Evolutionary conservation across 2,329 filamentous ascomycete species (phyloP), one percentile per base, ranked within the genome.

Genomic region (Epichloe sibirici): DNA sequence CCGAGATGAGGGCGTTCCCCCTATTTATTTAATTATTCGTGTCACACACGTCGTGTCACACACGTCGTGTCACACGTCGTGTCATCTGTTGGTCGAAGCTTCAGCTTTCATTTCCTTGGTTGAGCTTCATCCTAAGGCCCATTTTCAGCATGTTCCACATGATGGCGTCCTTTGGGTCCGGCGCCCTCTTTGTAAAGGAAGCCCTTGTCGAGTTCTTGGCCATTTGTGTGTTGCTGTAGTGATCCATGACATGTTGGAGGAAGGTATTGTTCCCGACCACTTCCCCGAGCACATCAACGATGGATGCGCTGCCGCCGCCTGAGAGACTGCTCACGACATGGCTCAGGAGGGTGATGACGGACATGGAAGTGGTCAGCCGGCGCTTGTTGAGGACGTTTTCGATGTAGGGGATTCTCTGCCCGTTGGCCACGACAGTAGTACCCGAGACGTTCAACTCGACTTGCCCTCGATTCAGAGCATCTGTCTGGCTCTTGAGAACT

Each of bases 321-420:
- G 67, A 13, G 38, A 73, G 56, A 43, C 70, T 69, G 47, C 62
- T 58, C 13, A 71, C 48, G 9, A 73, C 58, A 49, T 73, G 67
- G 28, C 63, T 60, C 9, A 71, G 17, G 4, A 75, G 53, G 3
- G 64, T 67, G 28, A 72, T 61, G 35, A 74, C 66, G 0, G 72
- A 66, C 1, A 71, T 58, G 0, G 59, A 59, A 7, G 69, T 62
- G 0, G 61, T 56, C 5, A 76, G 61, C 1, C 58, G 63, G 42
- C 71, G 68, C 0, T 61, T 63, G 53, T 70, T 70, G 40, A 77
- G 59, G 7, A 76, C 66, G 1, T 65, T 59, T 52, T 76, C 72
- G n/a, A 73, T 58, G 49, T 71, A 76, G 1, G 59, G 56, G 45
- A 77, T 70, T 52, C 69, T 71, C 53, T 69, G 17, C 3, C 72